Evolutionary conservation across 1,284 basidiomycete species (phyloP), one percentile per base, ranked within the genome.

Genomic region (Cryptococcus amylolentus): DNA sequence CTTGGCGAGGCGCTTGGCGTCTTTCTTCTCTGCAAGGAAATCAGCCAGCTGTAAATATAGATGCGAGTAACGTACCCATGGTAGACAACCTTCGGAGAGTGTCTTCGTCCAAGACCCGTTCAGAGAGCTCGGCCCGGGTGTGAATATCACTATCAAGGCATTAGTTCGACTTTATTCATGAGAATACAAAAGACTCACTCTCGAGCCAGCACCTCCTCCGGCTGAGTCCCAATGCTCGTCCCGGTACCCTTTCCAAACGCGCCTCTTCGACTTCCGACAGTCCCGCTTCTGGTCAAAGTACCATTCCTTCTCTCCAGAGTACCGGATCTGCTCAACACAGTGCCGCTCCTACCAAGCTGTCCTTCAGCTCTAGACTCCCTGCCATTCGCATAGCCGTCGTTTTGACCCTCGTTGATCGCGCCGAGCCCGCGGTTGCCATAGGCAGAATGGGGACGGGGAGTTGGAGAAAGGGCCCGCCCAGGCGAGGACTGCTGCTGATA

Each of bases 1-100:
- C 65, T 78, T 77, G 57, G 71, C 60, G 31, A 78, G 64, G 39
- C 71, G 68, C 52, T 67, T 69, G 41, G 73, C 76, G 53, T 79
- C 77, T 62, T 74, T 77, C 63, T 71, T 72, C 67, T 72, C 68
- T 62, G 49, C 14, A 23, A 48, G 31, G 20, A 16, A 28, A 48
- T 42, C 18, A 51, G 28, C 26, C 18, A 13, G 18, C 12, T 9
- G 23, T 9, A 20, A 18, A 23, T 13, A n/a, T 37, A 14, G 13
- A 46, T 13, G n/a, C 27, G 14, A 14, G 20, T 8, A 16, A 56
- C 60, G 45, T 54, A 64, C 58, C 63, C 74, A 74, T 72, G 27
- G 57, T 66, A 9, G 68, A 60, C 10, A 75, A 67, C 39, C 63
- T 63, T 31, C 59, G 59, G 28, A 75, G 64, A 40, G 70, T 70